Conservation (phyloP, 208 protist genomes). For the Leishmania tropica region DNA sequence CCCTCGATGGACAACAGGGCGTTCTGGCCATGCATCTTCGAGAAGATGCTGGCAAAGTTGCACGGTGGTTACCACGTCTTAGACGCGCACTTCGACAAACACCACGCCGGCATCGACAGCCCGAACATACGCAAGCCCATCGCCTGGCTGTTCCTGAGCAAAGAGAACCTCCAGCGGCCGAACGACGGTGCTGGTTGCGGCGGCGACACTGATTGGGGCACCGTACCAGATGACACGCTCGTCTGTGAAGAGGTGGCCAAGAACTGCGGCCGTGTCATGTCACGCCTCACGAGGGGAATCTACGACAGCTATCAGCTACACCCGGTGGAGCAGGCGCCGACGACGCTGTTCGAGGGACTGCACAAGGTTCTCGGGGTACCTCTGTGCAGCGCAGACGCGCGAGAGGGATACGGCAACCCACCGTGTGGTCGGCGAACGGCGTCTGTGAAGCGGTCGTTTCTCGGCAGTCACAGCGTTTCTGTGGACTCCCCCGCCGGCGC, state of each 20-base stretch:
- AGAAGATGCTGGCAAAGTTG: slow-evolving; percentile 89
- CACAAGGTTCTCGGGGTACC: slow-evolving; percentile 5
- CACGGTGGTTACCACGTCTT: slow-evolving; percentile 79
- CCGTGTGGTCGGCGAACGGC: not conserved
- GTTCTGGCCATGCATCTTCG: slow-evolving; percentile 83
- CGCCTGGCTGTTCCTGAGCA: slow-evolving; percentile 12
- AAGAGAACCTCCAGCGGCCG: slow-evolving; percentile 45
- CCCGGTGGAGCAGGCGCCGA: slow-evolving; percentile 15
- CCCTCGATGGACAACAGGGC: slow-evolving; percentile 28
- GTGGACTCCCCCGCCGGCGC: slow-evolving; percentile 7
- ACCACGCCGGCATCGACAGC: slow-evolving; percentile 22
- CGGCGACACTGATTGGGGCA: not conserved
- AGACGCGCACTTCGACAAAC: slow-evolving; percentile 38
- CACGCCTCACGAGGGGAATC: slow-evolving; percentile 24
- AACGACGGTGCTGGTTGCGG: not conserved
- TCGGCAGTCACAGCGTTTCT: not conserved
- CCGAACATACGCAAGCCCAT: slow-evolving; percentile 24
- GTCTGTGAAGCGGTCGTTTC: not conserved
- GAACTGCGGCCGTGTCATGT: slow-evolving; percentile 26
- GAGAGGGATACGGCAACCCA: not conserved
- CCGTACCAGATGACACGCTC: slow-evolving; percentile 1
- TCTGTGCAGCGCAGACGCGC: not conserved
- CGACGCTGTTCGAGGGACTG: slow-evolving; percentile 15
- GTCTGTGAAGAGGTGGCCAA: slow-evolving; percentile 8
- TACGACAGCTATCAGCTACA: slow-evolving; percentile 29